Conservation (phyloP, 208 protist genomes). For the Acanthamoeba rhysodes region DNA sequence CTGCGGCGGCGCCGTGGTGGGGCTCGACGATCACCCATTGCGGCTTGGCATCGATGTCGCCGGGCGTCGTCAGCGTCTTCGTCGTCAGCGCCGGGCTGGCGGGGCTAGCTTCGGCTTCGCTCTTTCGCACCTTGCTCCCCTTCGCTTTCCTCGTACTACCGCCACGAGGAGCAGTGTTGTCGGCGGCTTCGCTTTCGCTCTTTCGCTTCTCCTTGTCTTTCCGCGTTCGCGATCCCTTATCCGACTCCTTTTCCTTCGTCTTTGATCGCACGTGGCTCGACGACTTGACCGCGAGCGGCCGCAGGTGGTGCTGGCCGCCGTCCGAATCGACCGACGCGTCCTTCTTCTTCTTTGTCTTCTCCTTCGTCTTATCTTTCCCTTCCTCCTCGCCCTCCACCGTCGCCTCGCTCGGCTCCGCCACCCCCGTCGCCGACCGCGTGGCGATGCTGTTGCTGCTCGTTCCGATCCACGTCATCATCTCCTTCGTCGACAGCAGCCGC, state of each 20-base stretch:
- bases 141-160: not conserved
- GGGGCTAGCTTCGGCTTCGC: not conserved
- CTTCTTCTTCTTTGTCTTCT: not conserved
- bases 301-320: not conserved
- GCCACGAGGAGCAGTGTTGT: not conserved
- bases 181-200: not conserved
- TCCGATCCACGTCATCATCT: not conserved
- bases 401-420: not conserved
- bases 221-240: not conserved
- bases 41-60: not conserved
- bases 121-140: not conserved
- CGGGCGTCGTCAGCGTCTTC: not conserved
- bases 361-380: not conserved
- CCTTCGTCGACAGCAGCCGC: not conserved
- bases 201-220: constrained; percentile 11
- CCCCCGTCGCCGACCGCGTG: no score
- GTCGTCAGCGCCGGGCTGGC: not conserved
- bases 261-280: not conserved
- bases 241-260: not conserved
- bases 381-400: not conserved
- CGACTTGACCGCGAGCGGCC: not conserved
- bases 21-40: not conserved
- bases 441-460: not conserved
- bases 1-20: not conserved
- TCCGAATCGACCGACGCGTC: no score